phyloP scores from a whole-genome alignment of 164 flowering plant genomes.

The Magnolia sinica region DNA sequence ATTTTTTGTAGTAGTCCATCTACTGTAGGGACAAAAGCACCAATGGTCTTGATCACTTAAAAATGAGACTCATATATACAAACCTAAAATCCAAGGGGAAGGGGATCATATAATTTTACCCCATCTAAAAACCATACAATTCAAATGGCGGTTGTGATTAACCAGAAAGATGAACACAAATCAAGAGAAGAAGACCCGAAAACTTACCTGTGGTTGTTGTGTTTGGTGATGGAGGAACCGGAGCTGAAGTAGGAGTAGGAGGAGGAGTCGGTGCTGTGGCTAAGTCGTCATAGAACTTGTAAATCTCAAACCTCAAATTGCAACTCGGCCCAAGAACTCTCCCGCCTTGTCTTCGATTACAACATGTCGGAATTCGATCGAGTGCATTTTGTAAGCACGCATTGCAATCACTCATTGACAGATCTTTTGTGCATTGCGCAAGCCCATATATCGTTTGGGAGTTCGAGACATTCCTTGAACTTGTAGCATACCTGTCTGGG shows the following conservation, averaged over 20 bases:
- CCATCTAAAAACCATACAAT: no score
- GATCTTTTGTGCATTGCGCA: conserved; percentile 42
- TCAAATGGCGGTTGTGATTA: no score
- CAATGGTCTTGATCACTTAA: no score
- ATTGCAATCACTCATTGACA: conserved; percentile 22
- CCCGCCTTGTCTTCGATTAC: conserved; percentile 25
- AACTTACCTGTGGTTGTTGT: not conserved
- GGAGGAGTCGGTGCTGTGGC: not conserved
- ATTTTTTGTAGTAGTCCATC: no score
- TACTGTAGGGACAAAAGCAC: no score
- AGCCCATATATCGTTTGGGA: conserved; percentile 25
- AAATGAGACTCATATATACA: no score
- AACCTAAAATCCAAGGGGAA: no score
- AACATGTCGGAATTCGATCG: conserved; percentile 3
- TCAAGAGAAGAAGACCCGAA: no score
- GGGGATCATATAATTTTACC: no score
- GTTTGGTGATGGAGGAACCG: not conserved
- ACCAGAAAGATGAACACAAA: no score
- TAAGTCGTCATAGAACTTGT: conserved; percentile 16
- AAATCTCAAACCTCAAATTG: conserved; percentile 35
- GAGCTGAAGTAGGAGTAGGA: not conserved
- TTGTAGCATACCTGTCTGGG: conserved; percentile 25
- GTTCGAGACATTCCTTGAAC: not conserved
- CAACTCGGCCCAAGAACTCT: conserved; percentile 31
- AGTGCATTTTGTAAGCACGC: conserved; percentile 23